Evolutionary conservation across 148 eudicot genomes (phyloP), one percentile per base, ranked within the genome.

Genomic region (Silene latifolia): DNA sequence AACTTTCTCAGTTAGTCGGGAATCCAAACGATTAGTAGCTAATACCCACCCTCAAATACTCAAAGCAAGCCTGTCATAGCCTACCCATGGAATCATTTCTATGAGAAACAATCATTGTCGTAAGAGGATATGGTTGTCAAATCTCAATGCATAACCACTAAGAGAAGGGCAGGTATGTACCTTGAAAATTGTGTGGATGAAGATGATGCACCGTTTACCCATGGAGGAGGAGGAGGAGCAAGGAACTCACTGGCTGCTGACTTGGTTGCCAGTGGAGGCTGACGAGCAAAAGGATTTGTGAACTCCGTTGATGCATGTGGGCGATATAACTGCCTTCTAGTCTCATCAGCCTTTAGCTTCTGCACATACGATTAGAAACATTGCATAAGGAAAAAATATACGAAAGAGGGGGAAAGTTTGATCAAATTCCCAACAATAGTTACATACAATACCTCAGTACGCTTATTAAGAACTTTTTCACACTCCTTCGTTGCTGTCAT

Each of bases 401-500:
- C 35, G 7, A 66, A 29, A 46, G 42, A 17, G 67, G 57, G 39
- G 72, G 42, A 0, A n/a, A 46, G 24, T 59, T 32, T 18, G 15
- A 63, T 23, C 42, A 39, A 79, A 72, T 20, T n/a, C 72, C 42
- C 57, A 66, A n/a, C 7, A 29, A 46, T 17, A 9, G 51, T 35
- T 27, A 73, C 21, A 69, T 27, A 73, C 21, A 69, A 80, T 78
- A 90, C 96, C 96, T 90, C 93, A 72, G 93, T 91, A 69, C 93
- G 87, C 89, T 86, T 80, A 54, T 93, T 91, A 51, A 91, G 90
- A 61, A 89, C 96, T 74, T 91, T 91, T 76, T 91, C 87, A 78
- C 89, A 91, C 76, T 89, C 93, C 81, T 91, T 91, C 15, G 96
- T 91, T 13, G 93, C 81, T 64, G 82, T 82, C 96, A 91, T 91